phyloP scores from a whole-genome alignment of 179 eudicot genomes.

The Spergularia azorica region DNA sequence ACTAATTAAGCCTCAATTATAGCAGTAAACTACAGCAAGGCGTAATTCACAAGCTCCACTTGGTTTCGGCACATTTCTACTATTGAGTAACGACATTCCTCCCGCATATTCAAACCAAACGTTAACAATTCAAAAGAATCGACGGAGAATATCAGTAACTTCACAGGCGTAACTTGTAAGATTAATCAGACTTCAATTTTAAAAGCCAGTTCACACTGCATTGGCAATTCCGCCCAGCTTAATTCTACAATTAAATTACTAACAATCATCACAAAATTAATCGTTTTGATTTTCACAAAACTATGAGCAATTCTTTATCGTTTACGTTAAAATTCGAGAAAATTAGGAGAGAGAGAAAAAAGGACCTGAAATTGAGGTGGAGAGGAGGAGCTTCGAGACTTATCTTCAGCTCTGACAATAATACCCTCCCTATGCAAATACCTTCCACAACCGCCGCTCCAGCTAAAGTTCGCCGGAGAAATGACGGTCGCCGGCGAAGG shows the following conservation, averaged over 20 bases:
- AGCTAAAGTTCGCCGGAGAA: neutral
- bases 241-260: neutral
- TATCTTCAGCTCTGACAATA: slow-evolving; percentile 68
- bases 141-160: too few species aligned
- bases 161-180: too few species aligned
- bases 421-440: slow-evolving; percentile 40
- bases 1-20: neutral
- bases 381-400: slow-evolving; percentile 44
- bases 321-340: too few species aligned
- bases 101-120: too few species aligned
- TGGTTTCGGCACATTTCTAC: neutral
- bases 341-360: neutral
- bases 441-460: slow-evolving; percentile 23
- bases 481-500: neutral
- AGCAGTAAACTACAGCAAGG: neutral
- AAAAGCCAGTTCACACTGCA: too few species aligned
- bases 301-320: too few species aligned
- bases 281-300: too few species aligned
- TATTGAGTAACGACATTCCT: too few species aligned
- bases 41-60: neutral
- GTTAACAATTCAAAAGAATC: too few species aligned
- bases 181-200: too few species aligned
- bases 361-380: slow-evolving; percentile 40
- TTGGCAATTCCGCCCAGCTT: too few species aligned
- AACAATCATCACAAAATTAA: neutral